Conservation (phyloP, 768 basidiomycete species). For the Pleurotus ostreatus region DNA sequence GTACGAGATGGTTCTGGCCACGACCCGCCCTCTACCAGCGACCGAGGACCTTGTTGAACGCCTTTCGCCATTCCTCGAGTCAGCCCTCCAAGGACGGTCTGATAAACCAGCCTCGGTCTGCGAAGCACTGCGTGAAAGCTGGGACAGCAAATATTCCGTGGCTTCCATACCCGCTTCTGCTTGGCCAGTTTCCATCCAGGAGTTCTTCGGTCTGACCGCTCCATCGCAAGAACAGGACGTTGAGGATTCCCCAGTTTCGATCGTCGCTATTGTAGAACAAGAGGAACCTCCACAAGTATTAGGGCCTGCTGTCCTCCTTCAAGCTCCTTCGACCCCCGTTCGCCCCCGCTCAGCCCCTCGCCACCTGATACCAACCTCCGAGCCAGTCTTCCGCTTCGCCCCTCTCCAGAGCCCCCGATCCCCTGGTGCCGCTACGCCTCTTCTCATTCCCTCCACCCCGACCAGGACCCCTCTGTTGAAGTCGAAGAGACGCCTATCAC, state of each 20-base stretch:
- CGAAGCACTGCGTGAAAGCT: constrained; percentile 60
- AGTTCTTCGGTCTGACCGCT: constrained; percentile 13
- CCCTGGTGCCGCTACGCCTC: constrained; percentile 8
- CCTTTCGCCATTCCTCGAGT: constrained; percentile 49
- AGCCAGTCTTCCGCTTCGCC: constrained; percentile 21
- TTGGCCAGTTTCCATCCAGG: constrained; percentile 49
- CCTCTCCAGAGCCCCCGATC: constrained; percentile 20
- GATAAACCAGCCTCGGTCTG: constrained; percentile 40
- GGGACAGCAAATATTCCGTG: constrained; percentile 45
- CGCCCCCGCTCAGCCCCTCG: background rate
- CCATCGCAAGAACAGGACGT: constrained; percentile 10
- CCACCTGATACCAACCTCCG: constrained; percentile 1
- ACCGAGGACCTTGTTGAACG: constrained; percentile 36
- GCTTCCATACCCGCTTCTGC: constrained; percentile 38
- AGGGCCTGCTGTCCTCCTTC: background rate
- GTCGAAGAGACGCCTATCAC: constrained; percentile 11
- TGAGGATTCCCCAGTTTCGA: constrained; percentile 19
- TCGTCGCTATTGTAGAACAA: constrained; percentile 9
- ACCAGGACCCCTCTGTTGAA: constrained; percentile 17
- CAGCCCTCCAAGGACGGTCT: constrained; percentile 50
- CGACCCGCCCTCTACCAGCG: constrained; percentile 43
- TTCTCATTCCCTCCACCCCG: constrained; percentile 25
- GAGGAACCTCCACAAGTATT: background rate
- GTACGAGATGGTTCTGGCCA: constrained; percentile 56
- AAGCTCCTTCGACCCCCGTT: constrained; percentile 10